Base-by-base conservation (phyloP, 176 grass and related monocot species). In the Bonia amplexicaulis region DNA sequence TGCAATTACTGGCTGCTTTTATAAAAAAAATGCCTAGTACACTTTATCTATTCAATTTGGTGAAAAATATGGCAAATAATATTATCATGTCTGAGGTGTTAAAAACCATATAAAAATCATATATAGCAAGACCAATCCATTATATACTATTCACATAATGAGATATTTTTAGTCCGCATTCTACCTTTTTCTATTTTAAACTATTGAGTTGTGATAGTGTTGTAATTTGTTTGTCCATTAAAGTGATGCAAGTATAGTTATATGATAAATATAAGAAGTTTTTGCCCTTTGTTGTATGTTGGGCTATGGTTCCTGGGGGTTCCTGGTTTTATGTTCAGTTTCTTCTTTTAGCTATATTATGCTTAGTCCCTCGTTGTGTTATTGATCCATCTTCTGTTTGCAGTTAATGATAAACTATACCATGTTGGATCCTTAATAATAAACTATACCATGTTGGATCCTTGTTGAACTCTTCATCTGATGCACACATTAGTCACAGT, bases 151-250 rank as follows among this genome's bases (percentile, higher is more conserved):
- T 74, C 45, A 77, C 6, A 15, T 42, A 23, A 57, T 11, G 19
- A 51, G 74, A 69, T 51, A 13, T 74, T 79, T 80, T 37, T 22
- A 64, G 14, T 39, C 23, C 27, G 68, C 10, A 7, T 70, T 23
- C 27, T 55, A 19, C 17, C 13, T 49, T 33, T 75, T 69, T 16
- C 20, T 51, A 12, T 39, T 80, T 81, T 51, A 31, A 10, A 15
- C 20, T 39, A 29, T 83, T 83, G 35, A 80, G 27, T 74, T 84
- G 25, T 25, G 58, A 53, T 59, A 46, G 41, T 66, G 37, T 57
- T 64, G 35, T 74, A 72, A 64, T 74, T 61, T 76, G 12, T 74
- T 74, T 26, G 16, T 80, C 12, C 47, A 79, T 83, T 79, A 9
- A 44, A 58, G 39, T 33, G 52, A 58, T 35, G 54, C 39, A 76